Evolutionary conservation across 2,329 filamentous ascomycete genomes (phyloP), one percentile per base, ranked within the genome.

Genomic region (Aspergillus pseudoglaucus): DNA sequence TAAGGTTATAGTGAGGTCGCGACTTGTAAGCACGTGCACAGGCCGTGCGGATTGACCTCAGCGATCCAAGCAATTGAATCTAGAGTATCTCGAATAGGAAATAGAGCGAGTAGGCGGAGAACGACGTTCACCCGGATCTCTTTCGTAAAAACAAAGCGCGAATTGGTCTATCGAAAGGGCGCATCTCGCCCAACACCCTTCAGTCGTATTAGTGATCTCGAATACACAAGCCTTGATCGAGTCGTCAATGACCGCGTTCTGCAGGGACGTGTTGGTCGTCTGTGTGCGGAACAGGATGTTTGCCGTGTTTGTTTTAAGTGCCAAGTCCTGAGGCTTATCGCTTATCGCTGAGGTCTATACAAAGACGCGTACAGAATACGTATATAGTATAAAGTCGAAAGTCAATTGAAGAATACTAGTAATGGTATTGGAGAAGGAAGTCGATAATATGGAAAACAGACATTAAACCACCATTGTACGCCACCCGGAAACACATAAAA

Each of bases 291-390:
- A 48, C 42, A 33, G 47, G 46, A 46, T 53, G 59, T 59, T 61
- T 61, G 58, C 46, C 48, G 38, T 44, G 60, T 59, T 61, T 61
- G 59, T 45, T 51, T 47, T 47, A 49, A 44, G 20, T 47, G 55
- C 53, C 51, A 57, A 57, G 55, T 46, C 47, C 35, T 9, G 37
- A 17, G 15, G 37, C 37, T 39, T 27, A 42, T 42, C 40, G 20
- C 40, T 15, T 42, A 42, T 27, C 23, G 14, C 40, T 5, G 25
- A 12, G 25, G 23, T 27, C 40, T 22, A 12, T 20, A 39, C 17
- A 30, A 30, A 30, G 25, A 30, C 25, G 10, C 25, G n/a, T n/a
- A n/a, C n/a, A n/a, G n/a, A n/a, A n/a, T n/a, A n/a, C n/a, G n/a
- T n/a, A n/a, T n/a, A 7, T 30, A 30, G 25, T 30, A 30, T 30